These are phyloP conservation scores for Emydomyces testavorans DNA, from an alignment of 2,329 filamentous ascomycete genomes.

Conservation along the genomic window DNA sequence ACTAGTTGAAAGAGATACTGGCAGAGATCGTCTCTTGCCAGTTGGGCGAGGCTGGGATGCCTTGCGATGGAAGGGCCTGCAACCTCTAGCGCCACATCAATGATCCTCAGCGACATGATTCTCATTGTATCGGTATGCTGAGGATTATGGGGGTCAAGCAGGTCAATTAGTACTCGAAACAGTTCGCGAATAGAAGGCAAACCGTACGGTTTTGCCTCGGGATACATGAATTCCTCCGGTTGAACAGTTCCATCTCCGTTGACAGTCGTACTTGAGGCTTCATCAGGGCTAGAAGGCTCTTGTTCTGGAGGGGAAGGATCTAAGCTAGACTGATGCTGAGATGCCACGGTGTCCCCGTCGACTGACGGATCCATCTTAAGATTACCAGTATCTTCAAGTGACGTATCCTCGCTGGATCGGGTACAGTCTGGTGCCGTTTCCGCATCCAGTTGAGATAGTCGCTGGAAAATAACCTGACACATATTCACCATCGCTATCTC, in stretches of 20 bases:
- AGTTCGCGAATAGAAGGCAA: conserved; percentile 88
- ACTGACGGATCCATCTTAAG: conserved; percentile 75
- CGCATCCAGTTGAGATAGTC: conserved; percentile 74
- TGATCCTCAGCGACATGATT: conserved; percentile 93
- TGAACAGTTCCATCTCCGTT: conserved; percentile 24
- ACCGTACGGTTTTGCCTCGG: conserved; percentile 73
- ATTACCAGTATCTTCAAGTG: conserved; percentile 56
- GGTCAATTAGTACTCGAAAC: conserved; percentile 83
- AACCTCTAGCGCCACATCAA: conserved; percentile 93
- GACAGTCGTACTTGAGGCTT: conserved; percentile 24
- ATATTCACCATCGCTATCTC: conserved; percentile 97
- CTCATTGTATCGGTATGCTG: conserved; percentile 91
- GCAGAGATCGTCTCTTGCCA: conserved; percentile 88
- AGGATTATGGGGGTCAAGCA: conserved; percentile 83
- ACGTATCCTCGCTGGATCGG: conserved; percentile 49
- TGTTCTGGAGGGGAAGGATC: conserved; percentile 24
- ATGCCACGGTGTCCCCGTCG: conserved; percentile 51
- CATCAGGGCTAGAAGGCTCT: conserved; percentile 26
- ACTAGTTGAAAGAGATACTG: conserved; percentile 93
- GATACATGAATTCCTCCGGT: conserved; percentile 35
- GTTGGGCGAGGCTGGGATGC: conserved; percentile 72
- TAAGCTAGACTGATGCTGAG: conserved; percentile 37
- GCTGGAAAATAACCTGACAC: conserved; percentile 96
- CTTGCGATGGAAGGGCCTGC: conserved; percentile 88
- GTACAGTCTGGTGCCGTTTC: conserved; percentile 58